Evolutionary conservation across 2,329 filamentous ascomycete genomes (phyloP).

Genomic region (Akanthomyces lecanii): DNA sequence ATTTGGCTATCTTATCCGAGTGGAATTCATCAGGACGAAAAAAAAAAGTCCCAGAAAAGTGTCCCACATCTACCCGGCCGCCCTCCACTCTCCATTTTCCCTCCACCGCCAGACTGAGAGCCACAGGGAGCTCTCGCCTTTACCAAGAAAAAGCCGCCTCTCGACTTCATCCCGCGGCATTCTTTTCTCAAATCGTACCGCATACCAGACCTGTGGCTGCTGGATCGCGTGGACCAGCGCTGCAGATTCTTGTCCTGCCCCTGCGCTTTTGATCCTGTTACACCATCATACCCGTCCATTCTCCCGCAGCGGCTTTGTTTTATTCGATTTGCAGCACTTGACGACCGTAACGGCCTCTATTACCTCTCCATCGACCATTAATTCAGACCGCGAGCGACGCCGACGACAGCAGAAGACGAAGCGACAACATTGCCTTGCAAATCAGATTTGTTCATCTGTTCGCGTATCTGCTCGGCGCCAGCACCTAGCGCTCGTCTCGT

Average conservation of each 20-base stretch:
- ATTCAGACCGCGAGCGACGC: not conserved
- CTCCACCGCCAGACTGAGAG: conserved; percentile 16
- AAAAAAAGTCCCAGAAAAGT: conserved; percentile 4
- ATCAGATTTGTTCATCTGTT: not conserved
- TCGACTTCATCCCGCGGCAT: not conserved
- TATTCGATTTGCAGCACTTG: conserved; percentile 8
- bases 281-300: not conserved
- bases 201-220: not conserved
- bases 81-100: conserved; percentile 10
- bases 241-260: not conserved
- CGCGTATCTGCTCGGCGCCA: not conserved
- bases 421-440: not conserved
- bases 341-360: conserved; percentile 14
- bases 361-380: not conserved
- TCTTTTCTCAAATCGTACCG: not conserved
- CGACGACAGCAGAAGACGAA: not conserved
- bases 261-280: not conserved
- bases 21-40: not conserved
- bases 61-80: conserved; percentile 17
- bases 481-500: not conserved
- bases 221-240: not conserved
- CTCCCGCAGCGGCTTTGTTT: conserved; percentile 3
- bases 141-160: conserved; percentile 6
- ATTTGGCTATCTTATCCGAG: conserved; percentile 5
- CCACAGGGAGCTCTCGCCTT: not conserved